Percentiles rank a stretch among this genome's conserved stretches.
Evolutionary conservation across 371 early-diverging fungal genomes (phyloP).

Genomic region (Parasitella parasitica): DNA sequence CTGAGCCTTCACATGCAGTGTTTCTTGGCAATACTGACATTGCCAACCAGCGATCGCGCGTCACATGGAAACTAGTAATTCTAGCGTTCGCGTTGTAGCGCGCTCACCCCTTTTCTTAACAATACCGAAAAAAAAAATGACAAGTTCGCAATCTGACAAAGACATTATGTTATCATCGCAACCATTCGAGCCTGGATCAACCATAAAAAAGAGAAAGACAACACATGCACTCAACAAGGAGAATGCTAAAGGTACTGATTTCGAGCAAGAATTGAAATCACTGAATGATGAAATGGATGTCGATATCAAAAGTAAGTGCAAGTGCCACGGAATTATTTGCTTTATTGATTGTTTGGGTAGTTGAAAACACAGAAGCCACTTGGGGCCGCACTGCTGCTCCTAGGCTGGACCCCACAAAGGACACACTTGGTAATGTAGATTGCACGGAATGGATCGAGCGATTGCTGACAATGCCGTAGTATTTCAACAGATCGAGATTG

Average conservation of each 20-base stretch:
- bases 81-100: not conserved
- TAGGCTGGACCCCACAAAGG: constrained; percentile 25
- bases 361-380: constrained; percentile 21
- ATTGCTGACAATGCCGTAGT: constrained; percentile 35
- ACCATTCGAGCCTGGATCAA: constrained; percentile 19
- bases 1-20: too few relatives aligned
- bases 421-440: constrained; percentile 32
- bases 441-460: not conserved
- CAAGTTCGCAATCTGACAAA: not conserved
- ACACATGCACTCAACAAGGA: not conserved
- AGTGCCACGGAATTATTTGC: not conserved
- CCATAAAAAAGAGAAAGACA: constrained; percentile 18
- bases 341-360: not conserved
- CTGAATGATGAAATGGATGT: constrained; percentile 16
- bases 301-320: constrained; percentile 1
- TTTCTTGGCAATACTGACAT: too few relatives aligned
- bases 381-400: constrained; percentile 39
- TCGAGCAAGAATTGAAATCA: constrained; percentile 24
- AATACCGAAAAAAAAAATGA: not conserved
- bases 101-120: not conserved
- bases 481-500: constrained; percentile 95
- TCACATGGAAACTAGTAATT: too few relatives aligned
- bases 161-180: constrained; percentile 10
- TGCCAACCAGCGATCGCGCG: too few relatives aligned
- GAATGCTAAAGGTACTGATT: not conserved